These are phyloP conservation scores for Fusarium camptoceras DNA, from an alignment of 2,329 filamentous ascomycete species.

Conservation along the genomic window DNA sequence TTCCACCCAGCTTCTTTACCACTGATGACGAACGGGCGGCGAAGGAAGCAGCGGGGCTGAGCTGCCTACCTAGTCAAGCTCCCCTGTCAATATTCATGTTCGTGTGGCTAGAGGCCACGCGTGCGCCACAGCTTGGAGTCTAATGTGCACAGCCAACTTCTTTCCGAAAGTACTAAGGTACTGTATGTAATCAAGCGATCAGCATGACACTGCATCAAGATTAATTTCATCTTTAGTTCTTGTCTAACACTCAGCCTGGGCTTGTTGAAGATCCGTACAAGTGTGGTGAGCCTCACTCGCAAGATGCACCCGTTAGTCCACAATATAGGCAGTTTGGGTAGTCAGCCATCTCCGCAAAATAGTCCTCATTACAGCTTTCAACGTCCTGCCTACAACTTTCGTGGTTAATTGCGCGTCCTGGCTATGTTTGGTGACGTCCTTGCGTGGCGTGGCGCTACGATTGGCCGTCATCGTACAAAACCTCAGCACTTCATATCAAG, in stretches of 20 bases:
- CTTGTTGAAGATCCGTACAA: neutral
- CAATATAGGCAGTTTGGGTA: neutral
- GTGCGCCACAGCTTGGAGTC: constrained; percentile 28
- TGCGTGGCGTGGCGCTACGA: constrained; percentile 16
- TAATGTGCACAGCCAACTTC: constrained; percentile 11
- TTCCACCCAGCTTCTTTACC: constrained; percentile 18
- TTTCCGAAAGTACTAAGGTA: neutral
- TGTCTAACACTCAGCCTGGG: neutral
- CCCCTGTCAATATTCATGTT: neutral
- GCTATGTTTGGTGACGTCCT: constrained; percentile 24
- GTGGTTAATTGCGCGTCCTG: constrained; percentile 26
- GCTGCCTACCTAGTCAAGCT: constrained; percentile 24
- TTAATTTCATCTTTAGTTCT: neutral
- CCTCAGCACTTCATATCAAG: neutral
- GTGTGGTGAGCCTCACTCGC: neutral
- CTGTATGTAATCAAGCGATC: neutral
- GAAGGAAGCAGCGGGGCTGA: constrained; percentile 39
- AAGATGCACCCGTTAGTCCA: neutral
- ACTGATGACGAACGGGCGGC: constrained; percentile 41
- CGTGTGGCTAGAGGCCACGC: constrained; percentile 32
- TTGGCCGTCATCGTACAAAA: constrained; percentile 6
- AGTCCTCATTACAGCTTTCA: neutral
- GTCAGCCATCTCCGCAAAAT: neutral
- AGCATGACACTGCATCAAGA: neutral
- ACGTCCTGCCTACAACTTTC: neutral